Base-by-base conservation (phyloP, 2,329 filamentous ascomycete genomes). In the Fusarium marasasianum region DNA sequence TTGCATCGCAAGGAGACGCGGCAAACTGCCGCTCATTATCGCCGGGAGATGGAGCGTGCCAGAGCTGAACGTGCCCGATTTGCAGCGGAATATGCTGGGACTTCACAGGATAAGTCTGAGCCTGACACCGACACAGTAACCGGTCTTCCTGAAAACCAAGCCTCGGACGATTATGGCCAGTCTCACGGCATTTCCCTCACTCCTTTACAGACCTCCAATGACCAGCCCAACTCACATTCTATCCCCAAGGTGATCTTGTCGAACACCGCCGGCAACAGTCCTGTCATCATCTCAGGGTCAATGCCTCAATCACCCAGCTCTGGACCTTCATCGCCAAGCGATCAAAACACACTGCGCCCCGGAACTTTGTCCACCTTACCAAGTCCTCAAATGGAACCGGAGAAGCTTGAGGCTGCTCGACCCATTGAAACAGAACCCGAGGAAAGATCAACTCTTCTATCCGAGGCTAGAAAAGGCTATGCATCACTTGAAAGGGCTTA, bases 1-100 rank as follows among this genome's bases (percentile, higher is more conserved):
- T 75, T 85, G 3, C 84, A 91, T 76, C 86, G 91, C 6, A 78
- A 90, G 8, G 87, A 92, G 69, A 93, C 91, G 0, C 88, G 91
- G 2, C 83, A 87, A 22, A 91, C 92, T 47, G 90, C 92, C 6
- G 84, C 83, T 6, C 85, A 86, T 50, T 90, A 90, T 6, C 85
- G 88, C 29, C 75, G 82, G 33, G 69, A 77, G 24, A 48, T 75
- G 18, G 71, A 77, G 43, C 57, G 44, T 6, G 77, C 76, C 0
- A 62, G 66, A 14, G 69, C 66, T 3, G 73, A 77, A 55, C 53
- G 66, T n/a, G 18, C 68, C 2, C 5, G 33, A 12, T 20, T 24
- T 10, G 68, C 67, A 62, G 45, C 62, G 71, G 38, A 61, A 63
- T 18, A 44, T 66, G 14, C 29, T 20, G 33, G 20, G 2, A 44